These are phyloP conservation scores for Pleurotus salmoneostramineus DNA, from an alignment of 768 basidiomycete genomes.

Conservation along the genomic window DNA sequence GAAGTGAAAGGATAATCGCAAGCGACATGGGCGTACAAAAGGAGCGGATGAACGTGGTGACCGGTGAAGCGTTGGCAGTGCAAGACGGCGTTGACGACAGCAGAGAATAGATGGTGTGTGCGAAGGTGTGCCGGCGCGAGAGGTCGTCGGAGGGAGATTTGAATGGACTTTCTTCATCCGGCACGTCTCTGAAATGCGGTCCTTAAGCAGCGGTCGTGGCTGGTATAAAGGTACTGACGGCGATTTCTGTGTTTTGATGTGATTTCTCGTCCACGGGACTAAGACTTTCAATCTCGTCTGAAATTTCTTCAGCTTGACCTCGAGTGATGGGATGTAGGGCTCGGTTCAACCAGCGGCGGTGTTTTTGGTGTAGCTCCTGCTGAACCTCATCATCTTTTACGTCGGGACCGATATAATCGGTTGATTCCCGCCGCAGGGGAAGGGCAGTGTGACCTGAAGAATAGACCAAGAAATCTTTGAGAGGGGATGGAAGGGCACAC, in stretches of 20 bases:
- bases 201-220: too few relatives aligned
- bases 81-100: neutral
- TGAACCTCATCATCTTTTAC: constrained; percentile 52
- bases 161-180: neutral
- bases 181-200: neutral
- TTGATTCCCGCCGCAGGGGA: constrained; percentile 55
- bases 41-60: constrained; percentile 25
- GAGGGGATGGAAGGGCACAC: constrained; percentile 30
- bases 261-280: too few relatives aligned
- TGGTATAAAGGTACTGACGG: too few relatives aligned
- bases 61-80: neutral
- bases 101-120: too few relatives aligned
- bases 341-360: constrained; percentile 20
- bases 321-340: constrained; percentile 13
- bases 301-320: neutral
- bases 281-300: too few relatives aligned
- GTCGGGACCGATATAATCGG: constrained; percentile 66
- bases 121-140: too few relatives aligned
- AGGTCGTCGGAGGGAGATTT: neutral
- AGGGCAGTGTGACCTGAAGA: constrained; percentile 55
- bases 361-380: constrained; percentile 35
- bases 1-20: constrained; percentile 49
- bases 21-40: constrained; percentile 46
- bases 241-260: too few relatives aligned
- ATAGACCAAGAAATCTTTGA: constrained; percentile 16